These are phyloP conservation scores for Sesbania bispinosa DNA, from an alignment of 306 rosid species.

Conservation along the genomic window DNA sequence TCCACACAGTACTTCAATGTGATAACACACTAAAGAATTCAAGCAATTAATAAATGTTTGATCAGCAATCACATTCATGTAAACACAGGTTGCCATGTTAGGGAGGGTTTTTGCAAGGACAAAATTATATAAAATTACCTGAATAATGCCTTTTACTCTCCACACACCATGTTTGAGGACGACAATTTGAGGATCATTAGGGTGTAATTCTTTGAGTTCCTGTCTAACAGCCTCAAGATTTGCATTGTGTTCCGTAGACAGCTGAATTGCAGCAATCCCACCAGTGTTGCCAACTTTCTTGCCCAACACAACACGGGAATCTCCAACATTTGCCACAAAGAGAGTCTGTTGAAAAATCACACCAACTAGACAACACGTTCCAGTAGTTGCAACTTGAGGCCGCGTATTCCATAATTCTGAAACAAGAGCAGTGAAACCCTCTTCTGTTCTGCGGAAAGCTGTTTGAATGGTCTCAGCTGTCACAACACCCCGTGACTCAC, in stretches of 20 bases:
- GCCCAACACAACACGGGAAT: slow-evolving; percentile 86
- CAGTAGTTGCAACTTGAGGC: slow-evolving; percentile 72
- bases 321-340: slow-evolving; percentile 78
- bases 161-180: slow-evolving; percentile 85
- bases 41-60: neutral
- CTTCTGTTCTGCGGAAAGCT: slow-evolving; percentile 68
- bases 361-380: slow-evolving; percentile 86
- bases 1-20: neutral
- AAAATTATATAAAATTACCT: slow-evolving; percentile 44
- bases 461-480: slow-evolving; percentile 55
- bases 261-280: slow-evolving; percentile 75
- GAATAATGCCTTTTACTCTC: slow-evolving; percentile 97
- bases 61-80: neutral
- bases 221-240: slow-evolving; percentile 67
- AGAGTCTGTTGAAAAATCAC: slow-evolving; percentile 74
- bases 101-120: neutral
- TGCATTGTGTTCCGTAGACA: slow-evolving; percentile 86
- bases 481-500: slow-evolving; percentile 57
- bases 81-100: neutral
- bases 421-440: slow-evolving; percentile 69
- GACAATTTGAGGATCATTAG: slow-evolving; percentile 77
- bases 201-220: slow-evolving; percentile 70
- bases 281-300: slow-evolving; percentile 83
- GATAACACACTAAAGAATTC: neutral
- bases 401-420: slow-evolving; percentile 57